Conservation (phyloP, 805 yeast genomes). For the Vanderwaltozyma verrucispora region DNA sequence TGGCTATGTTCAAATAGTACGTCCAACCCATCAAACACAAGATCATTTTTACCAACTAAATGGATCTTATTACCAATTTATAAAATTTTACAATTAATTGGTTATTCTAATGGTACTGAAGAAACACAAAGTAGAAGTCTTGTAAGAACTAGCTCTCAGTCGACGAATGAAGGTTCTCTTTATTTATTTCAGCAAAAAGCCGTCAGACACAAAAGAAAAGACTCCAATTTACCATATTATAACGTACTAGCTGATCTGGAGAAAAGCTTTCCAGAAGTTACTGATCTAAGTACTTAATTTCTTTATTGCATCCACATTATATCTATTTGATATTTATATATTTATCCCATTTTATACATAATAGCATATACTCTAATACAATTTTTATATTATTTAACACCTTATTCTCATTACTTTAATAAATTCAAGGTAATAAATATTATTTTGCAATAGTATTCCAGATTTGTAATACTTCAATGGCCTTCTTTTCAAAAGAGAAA, state of each 20-base stretch:
- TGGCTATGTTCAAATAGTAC: slow-evolving; percentile 25
- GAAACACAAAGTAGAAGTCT: background rate
- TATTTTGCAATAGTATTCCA: too few relatives aligned
- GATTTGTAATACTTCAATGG: too few relatives aligned
- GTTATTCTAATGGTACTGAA: background rate
- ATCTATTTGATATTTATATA: too few relatives aligned
- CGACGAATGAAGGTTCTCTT: background rate
- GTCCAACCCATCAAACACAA: background rate
- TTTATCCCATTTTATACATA: too few relatives aligned
- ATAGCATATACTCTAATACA: too few relatives aligned
- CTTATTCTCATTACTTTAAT: too few relatives aligned
- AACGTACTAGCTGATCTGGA: slow-evolving; percentile 18
- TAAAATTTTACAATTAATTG: background rate
- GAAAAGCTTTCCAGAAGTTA: slow-evolving; percentile 10
- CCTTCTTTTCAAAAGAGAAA: too few relatives aligned
- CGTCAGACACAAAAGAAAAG: slow-evolving; percentile 14
- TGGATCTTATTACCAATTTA: background rate
- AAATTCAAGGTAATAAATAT: too few relatives aligned
- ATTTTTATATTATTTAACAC: too few relatives aligned
- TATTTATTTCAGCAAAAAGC: background rate
- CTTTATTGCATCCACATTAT: background rate
- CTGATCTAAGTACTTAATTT: slow-evolving; percentile 10
- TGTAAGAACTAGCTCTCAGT: background rate
- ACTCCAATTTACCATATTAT: slow-evolving; percentile 19
- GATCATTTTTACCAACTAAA: slow-evolving; percentile 1